Conservation (phyloP, 2,329 filamentous ascomycete genomes). For the Pseudogymnoascus sp. region DNA sequence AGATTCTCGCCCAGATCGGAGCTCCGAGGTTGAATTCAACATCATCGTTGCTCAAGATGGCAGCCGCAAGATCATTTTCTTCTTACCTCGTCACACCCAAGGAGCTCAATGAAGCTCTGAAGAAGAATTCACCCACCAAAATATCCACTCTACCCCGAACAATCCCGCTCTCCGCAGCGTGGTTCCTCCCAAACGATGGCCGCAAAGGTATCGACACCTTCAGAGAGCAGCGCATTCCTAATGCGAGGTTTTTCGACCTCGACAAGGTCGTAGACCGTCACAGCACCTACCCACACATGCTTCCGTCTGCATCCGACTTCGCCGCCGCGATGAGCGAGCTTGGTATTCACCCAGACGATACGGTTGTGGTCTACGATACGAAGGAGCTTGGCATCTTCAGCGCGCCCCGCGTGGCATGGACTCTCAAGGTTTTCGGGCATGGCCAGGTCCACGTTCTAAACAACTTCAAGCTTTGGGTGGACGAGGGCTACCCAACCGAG, state of each 20-base stretch:
- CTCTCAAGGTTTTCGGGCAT: constrained; percentile 82
- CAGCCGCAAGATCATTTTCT: constrained; percentile 50
- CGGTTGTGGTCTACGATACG: constrained; percentile 87
- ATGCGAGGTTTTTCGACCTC: constrained; percentile 90
- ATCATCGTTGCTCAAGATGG: constrained; percentile 24
- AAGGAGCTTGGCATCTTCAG: constrained; percentile 90
- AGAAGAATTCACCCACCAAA: constrained; percentile 69
- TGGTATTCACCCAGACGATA: constrained; percentile 80
- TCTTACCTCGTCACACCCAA: constrained; percentile 81
- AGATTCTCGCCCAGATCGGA: constrained; percentile 9
- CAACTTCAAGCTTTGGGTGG: constrained; percentile 92
- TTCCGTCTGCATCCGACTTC: constrained; percentile 73
- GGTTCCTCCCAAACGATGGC: constrained; percentile 92
- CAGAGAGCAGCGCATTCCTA: constrained; percentile 73
- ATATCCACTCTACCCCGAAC: constrained; percentile 76
- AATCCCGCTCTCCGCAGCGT: constrained; percentile 83
- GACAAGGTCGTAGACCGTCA: constrained; percentile 82
- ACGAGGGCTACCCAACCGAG: constrained; percentile 73
- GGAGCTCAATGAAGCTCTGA: constrained; percentile 72
- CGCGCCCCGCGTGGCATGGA: constrained; percentile 91
- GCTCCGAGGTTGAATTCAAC: constrained; percentile 8
- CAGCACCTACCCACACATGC: constrained; percentile 93
- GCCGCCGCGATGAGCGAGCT: constrained; percentile 80
- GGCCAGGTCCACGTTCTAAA: constrained; percentile 81
- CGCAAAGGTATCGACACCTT: constrained; percentile 76